A percentile compares a stretch with the other conserved stretches of the same genome.
Evolutionary conservation across 768 basidiomycete species (phyloP).

Genomic region (Mycena albidolilacea): DNA sequence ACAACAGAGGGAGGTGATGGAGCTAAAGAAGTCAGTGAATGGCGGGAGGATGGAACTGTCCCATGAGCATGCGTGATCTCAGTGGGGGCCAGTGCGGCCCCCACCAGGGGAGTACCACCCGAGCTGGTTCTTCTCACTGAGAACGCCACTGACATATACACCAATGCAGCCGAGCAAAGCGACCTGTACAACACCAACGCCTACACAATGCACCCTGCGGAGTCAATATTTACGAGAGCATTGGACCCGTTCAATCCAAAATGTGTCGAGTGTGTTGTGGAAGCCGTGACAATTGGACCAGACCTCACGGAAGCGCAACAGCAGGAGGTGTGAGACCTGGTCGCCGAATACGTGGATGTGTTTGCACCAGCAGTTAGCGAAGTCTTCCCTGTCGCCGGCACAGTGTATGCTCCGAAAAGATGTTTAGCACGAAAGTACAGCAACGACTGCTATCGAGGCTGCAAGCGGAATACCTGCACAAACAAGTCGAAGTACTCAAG

Average conservation of each 20-base stretch:
- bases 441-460: too few relatives aligned
- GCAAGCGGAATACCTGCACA: too few relatives aligned
- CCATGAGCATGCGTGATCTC: neutral
- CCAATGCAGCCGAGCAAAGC: too few relatives aligned
- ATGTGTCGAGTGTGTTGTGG: slow-evolving; percentile 40
- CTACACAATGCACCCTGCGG: neutral
- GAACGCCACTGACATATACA: neutral
- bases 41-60: neutral
- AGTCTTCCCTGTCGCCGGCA: too few relatives aligned
- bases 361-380: slow-evolving; percentile 49
- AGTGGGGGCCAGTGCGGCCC: neutral
- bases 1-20: too few relatives aligned
- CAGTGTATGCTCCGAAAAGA: too few relatives aligned
- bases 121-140: neutral
- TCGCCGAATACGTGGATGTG: slow-evolving; percentile 53
- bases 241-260: slow-evolving; percentile 45
- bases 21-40: neutral
- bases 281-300: slow-evolving; percentile 44
- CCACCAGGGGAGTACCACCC: neutral
- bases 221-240: slow-evolving; percentile 39
- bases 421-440: too few relatives aligned
- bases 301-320: slow-evolving; percentile 49
- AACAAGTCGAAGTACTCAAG: too few relatives aligned
- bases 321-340: slow-evolving; percentile 37
- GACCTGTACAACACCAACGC: slow-evolving; percentile 8